Conservation (phyloP, 345 rosid species). For the Citrus trifoliata region DNA sequence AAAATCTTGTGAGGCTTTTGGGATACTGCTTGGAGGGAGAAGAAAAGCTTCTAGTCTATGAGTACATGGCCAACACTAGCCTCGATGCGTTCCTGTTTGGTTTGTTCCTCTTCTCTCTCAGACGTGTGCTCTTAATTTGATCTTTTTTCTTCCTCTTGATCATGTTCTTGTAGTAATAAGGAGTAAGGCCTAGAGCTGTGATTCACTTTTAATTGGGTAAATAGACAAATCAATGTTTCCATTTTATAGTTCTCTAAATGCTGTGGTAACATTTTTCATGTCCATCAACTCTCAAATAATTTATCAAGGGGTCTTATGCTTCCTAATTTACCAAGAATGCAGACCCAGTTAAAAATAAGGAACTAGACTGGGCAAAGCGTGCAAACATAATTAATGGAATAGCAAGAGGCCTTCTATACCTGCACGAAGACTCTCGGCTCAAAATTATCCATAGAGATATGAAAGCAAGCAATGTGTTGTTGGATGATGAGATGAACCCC, state of each 20-base stretch:
- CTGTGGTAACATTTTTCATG: not conserved
- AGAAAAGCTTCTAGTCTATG: constrained; percentile 49
- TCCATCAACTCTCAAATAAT: not conserved
- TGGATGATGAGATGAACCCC: constrained; percentile 50
- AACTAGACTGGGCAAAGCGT: constrained; percentile 40
- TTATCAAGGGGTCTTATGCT: not conserved
- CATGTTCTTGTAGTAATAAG: not conserved
- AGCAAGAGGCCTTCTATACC: constrained; percentile 46
- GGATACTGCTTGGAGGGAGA: constrained; percentile 46
- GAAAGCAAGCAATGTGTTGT: constrained; percentile 48
- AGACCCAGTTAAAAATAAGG: constrained; percentile 32
- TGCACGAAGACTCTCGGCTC: constrained; percentile 56
- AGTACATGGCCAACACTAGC: constrained; percentile 49
- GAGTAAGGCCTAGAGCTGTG: too few species aligned
- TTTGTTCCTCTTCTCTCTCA: constrained; percentile 7
- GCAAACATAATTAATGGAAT: constrained; percentile 35
- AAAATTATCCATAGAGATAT: constrained; percentile 49
- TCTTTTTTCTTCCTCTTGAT: not conserved
- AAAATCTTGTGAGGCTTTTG: constrained; percentile 49
- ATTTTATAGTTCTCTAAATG: not conserved
- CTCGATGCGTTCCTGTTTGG: constrained; percentile 47
- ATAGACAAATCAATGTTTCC: not conserved
- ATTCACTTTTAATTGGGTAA: not conserved
- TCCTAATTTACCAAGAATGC: constrained; percentile 4
- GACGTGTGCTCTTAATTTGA: not conserved